Evolutionary conservation across 768 basidiomycete species (phyloP).

Genomic region (Crepidotus variabilis): DNA sequence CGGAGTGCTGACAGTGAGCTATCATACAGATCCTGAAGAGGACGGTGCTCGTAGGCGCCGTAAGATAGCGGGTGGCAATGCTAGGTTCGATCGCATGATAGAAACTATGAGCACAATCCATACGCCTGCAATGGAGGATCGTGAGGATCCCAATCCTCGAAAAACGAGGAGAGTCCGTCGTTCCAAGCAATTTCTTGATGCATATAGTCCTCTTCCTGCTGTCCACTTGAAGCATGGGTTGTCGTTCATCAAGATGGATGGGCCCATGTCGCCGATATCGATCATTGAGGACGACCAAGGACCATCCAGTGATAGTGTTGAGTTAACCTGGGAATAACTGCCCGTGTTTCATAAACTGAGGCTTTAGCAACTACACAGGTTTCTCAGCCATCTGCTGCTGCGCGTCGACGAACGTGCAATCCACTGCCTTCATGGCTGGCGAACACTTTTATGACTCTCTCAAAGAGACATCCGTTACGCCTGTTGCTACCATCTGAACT

Average conservation of each 20-base stretch:
- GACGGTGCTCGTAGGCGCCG: slow-evolving; percentile 38
- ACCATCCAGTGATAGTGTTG: slow-evolving; percentile 11
- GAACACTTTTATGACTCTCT: slow-evolving; percentile 45
- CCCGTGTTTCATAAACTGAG: neutral
- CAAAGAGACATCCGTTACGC: slow-evolving; percentile 43
- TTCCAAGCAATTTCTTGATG: slow-evolving; percentile 32
- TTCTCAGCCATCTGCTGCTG: slow-evolving; percentile 10
- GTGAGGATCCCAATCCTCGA: slow-evolving; percentile 13
- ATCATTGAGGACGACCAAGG: neutral
- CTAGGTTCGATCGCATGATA: slow-evolving; percentile 66
- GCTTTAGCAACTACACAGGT: slow-evolving; percentile 6
- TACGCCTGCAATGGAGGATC: slow-evolving; percentile 8
- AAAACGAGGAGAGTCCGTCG: neutral
- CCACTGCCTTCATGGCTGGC: slow-evolving; percentile 56
- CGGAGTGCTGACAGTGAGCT: neutral
- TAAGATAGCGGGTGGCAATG: slow-evolving; percentile 44
- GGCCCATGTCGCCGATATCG: slow-evolving; percentile 1
- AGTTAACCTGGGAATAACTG: slow-evolving; percentile 15
- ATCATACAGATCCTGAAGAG: slow-evolving; percentile 6
- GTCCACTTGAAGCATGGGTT: slow-evolving; percentile 36
- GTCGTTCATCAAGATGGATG: slow-evolving; percentile 39
- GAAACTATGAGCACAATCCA: slow-evolving; percentile 43
- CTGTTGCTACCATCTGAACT: slow-evolving; percentile 30
- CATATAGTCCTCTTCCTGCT: slow-evolving; percentile 29
- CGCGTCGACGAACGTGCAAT: slow-evolving; percentile 18